A percentile compares a stretch with the other conserved stretches of the same genome.
These are phyloP conservation scores for Forsythia viridissima DNA, from an alignment of 257 asterid species.

Conservation along the genomic window DNA sequence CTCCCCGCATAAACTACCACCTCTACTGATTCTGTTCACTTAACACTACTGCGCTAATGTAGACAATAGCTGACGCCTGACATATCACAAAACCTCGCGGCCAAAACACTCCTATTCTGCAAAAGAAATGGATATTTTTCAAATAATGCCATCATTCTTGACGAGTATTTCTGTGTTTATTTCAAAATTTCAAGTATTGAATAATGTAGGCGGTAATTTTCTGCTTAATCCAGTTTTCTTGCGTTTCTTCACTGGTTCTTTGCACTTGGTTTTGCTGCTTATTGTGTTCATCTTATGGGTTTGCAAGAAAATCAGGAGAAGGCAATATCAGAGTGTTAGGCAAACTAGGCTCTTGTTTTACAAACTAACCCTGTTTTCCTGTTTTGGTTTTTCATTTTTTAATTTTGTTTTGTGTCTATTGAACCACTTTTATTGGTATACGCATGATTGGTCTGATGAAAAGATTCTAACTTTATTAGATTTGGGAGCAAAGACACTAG, in stretches of 20 bases:
- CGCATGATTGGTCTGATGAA: slow-evolving; percentile 72
- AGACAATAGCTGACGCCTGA: background rate
- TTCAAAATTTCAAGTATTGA: slow-evolving; percentile 18
- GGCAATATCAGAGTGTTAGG: slow-evolving; percentile 21
- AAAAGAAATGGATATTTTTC: background rate
- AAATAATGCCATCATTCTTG: background rate
- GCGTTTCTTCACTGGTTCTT: slow-evolving; percentile 49
- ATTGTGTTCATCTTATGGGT: slow-evolving; percentile 39
- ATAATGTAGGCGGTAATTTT: slow-evolving; percentile 25
- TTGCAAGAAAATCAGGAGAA: slow-evolving; percentile 27
- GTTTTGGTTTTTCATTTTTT: slow-evolving; percentile 44
- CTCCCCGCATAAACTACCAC: no score
- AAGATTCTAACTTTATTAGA: slow-evolving; percentile 53
- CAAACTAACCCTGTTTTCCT: slow-evolving; percentile 42
- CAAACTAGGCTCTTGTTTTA: slow-evolving; percentile 23
- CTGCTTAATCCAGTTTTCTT: slow-evolving; percentile 48
- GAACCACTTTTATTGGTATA: slow-evolving; percentile 60
- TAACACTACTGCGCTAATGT: background rate
- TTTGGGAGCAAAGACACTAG: slow-evolving; percentile 50
- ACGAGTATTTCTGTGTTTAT: slow-evolving; percentile 33
- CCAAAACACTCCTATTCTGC: background rate
- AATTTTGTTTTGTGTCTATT: slow-evolving; percentile 50
- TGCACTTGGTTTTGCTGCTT: slow-evolving; percentile 52
- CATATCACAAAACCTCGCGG: background rate
- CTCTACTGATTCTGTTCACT: background rate